These are phyloP conservation scores for Eimeria sp. DNA, from an alignment of 169 alveolate species.

Conservation along the genomic window DNA sequence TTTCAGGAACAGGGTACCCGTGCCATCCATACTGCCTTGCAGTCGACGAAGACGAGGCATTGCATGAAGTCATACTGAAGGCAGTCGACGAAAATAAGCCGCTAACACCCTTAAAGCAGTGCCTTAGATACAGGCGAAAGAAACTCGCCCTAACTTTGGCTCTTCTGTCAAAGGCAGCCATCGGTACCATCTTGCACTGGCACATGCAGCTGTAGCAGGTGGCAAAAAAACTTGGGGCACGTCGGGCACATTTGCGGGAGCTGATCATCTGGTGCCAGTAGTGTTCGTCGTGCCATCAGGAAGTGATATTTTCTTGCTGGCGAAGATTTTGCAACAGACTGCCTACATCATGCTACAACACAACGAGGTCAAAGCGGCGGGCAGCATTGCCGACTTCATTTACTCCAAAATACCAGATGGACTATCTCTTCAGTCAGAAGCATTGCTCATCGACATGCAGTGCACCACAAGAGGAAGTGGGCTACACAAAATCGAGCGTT, in stretches of 20 bases:
- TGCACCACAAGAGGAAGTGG: slow-evolving; percentile 68
- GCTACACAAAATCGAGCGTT: neutral
- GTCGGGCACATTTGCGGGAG: neutral
- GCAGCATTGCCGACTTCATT: slow-evolving; percentile 64
- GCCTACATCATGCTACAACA: slow-evolving; percentile 82
- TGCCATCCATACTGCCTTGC: slow-evolving; percentile 69
- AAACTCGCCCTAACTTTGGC: slow-evolving; percentile 57
- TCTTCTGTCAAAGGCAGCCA: slow-evolving; percentile 60
- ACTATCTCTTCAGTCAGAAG: slow-evolving; percentile 72
- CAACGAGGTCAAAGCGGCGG: slow-evolving; percentile 57
- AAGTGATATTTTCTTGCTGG: slow-evolving; percentile 66
- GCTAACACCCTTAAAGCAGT: slow-evolving; percentile 28
- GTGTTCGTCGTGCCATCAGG: slow-evolving; percentile 42
- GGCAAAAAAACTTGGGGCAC: slow-evolving; percentile 11
- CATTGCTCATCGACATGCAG: slow-evolving; percentile 70
- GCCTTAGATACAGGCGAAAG: slow-evolving; percentile 49
- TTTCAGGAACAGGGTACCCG: slow-evolving; percentile 74
- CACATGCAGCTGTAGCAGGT: slow-evolving; percentile 4
- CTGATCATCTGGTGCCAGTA: neutral
- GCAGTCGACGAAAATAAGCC: slow-evolving; percentile 41
- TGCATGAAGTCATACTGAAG: neutral
- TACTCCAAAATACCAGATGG: slow-evolving; percentile 57
- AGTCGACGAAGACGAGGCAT: slow-evolving; percentile 61
- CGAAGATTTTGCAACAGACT: slow-evolving; percentile 69
- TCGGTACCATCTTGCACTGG: slow-evolving; percentile 18